Base-by-base conservation (phyloP, 2,329 filamentous ascomycete genomes). In the Cladosporium austrohemisphaericum region DNA sequence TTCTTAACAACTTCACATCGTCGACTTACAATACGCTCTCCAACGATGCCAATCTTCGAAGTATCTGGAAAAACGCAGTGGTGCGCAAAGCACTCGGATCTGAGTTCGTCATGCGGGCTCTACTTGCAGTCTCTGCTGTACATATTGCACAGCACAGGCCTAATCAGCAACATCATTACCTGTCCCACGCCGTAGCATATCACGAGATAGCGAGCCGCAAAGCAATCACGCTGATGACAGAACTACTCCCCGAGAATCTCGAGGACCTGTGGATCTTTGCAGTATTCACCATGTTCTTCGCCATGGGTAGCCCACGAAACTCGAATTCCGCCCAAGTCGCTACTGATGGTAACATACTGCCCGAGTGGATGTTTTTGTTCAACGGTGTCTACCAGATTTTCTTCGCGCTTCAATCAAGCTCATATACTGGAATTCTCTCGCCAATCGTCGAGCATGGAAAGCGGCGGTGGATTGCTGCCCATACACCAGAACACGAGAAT, bases 261-360 rank as follows among this genome's bases (percentile, higher is more conserved):
- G 41, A 45, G 11, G 20, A 45, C 13, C 20, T 45, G 5, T 45
- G 41, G 41, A 36, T 45, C 14, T 45, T 45, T 14, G 35, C 29
- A 7, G 41, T 45, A 1, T 23, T 45, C 14, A 45, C 41, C 8
- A 13, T 45, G 4, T 45, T 25, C 11, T 48, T 48, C 11, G 41
- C 41, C 6, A 16, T 45, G 8, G 41, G 41, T 2, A 45, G 29
- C 16, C 29, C 41, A 7, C 29, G 20, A 8, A 19, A 33, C n/a
- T 14, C 7, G 5, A 14, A 41, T 7, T n/a, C n/a, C 6, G 13
- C 40, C 23, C n/a, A 7, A 23, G n/a, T 35, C 5, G 13, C 33
- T 6, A 6, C 18, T 11, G 41, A 31, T 10, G 13, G 35, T 9
- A 33, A 45, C 10, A 33, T 45, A 2, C 14, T 45, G 2, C 41